Conservation (phyloP, 2,329 filamentous ascomycete genomes). For the Colletotrichum sublineola region DNA sequence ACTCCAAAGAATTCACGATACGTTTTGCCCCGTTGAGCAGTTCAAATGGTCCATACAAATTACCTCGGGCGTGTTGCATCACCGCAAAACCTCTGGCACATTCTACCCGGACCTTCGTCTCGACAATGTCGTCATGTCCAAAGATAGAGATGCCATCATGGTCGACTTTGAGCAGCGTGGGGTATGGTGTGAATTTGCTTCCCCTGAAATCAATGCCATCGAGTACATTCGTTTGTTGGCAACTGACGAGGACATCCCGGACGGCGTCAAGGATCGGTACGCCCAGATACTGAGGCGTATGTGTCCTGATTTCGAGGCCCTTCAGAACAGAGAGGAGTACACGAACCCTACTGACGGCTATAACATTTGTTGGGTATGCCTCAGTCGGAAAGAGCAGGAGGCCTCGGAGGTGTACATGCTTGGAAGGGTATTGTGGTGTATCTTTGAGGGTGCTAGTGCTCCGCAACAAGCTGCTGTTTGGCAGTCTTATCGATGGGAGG, state of each 20-base stretch:
- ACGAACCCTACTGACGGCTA: conserved; percentile 63
- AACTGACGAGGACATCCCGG: conserved; percentile 60
- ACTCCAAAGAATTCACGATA: conserved; percentile 61
- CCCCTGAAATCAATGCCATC: conserved; percentile 71
- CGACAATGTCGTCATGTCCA: conserved; percentile 70
- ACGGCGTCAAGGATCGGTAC: conserved; percentile 57
- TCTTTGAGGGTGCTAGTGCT: conserved; percentile 71
- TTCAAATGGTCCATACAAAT: conserved; percentile 68
- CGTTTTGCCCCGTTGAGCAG: conserved; percentile 59
- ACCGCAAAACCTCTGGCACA: conserved; percentile 58
- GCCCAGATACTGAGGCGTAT: conserved; percentile 56
- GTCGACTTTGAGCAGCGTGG: conserved; percentile 74
- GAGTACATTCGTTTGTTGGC: conserved; percentile 70
- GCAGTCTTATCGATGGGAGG: conserved; percentile 71
- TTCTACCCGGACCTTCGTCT: conserved; percentile 72
- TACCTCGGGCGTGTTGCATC: conserved; percentile 63
- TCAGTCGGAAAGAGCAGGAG: conserved; percentile 66
- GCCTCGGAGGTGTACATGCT: conserved; percentile 74
- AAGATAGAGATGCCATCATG: conserved; percentile 63
- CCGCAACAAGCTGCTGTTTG: conserved; percentile 69
- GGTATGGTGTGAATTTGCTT: conserved; percentile 72
- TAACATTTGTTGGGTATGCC: conserved; percentile 68
- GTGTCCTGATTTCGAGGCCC: conserved; percentile 61
- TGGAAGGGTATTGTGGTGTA: conserved; percentile 71
- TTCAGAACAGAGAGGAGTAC: conserved; percentile 59